These are phyloP conservation scores for Candida sonorensis DNA, from an alignment of 805 yeast species.

Conservation along the genomic window DNA sequence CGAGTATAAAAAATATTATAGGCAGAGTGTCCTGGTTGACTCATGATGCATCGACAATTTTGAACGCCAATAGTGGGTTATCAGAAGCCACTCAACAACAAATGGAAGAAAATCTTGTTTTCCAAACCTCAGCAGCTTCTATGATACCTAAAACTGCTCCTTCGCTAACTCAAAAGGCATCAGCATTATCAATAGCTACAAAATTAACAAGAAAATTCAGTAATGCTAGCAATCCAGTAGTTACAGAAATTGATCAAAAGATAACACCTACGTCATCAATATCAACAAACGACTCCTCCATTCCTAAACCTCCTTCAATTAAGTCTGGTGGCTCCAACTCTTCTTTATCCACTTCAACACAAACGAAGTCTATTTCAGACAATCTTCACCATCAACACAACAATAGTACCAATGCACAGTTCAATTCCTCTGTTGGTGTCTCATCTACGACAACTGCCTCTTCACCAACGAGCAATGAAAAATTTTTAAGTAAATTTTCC, in stretches of 20 bases:
- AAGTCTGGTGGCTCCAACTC: too few relatives aligned
- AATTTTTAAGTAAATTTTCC: constrained; percentile 23
- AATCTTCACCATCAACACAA: too few relatives aligned
- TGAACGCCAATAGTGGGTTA: constrained; percentile 2
- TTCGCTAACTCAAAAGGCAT: not conserved
- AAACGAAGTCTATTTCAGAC: too few relatives aligned
- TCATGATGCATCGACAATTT: constrained; percentile 6
- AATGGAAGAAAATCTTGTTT: constrained; percentile 24
- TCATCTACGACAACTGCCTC: constrained; percentile 7
- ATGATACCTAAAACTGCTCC: constrained; percentile 1
- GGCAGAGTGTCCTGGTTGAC: constrained; percentile 28
- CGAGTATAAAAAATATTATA: constrained; percentile 26
- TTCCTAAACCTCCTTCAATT: constrained; percentile 3
- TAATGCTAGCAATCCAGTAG: not conserved
- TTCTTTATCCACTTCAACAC: too few relatives aligned
- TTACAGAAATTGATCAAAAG: constrained; percentile 10
- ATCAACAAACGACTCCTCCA: constrained; percentile 17
- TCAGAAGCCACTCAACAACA: constrained; percentile 22
- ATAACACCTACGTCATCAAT: constrained; percentile 27
- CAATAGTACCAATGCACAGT: constrained; percentile 5
- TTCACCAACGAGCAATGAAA: constrained; percentile 12
- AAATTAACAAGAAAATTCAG: not conserved
- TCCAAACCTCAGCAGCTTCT: constrained; percentile 7
- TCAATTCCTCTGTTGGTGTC: too few relatives aligned
- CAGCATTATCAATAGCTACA: not conserved